phyloP scores from a whole-genome alignment of 1,284 basidiomycete species.

The Ustilago hordei region DNA sequence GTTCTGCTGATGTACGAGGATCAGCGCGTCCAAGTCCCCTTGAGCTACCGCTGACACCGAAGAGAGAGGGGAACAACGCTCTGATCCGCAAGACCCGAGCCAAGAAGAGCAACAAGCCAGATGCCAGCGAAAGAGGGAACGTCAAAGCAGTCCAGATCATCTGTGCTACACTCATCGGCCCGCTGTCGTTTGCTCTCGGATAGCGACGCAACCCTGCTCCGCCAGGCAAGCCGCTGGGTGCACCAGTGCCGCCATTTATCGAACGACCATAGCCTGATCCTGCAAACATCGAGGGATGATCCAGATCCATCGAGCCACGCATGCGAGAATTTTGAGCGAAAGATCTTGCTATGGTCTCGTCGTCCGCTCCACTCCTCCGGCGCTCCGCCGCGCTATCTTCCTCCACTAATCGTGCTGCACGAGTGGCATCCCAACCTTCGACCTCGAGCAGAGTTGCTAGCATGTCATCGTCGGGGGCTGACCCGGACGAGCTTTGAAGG shows the following conservation, averaged over 20 bases:
- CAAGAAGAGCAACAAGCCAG: slow-evolving; percentile 44
- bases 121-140: slow-evolving; percentile 51
- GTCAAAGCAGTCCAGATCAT: slow-evolving; percentile 52
- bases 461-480: slow-evolving; percentile 33
- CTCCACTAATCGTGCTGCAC: slow-evolving; percentile 42
- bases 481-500: slow-evolving; percentile 21
- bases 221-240: slow-evolving; percentile 23
- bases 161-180: slow-evolving; percentile 28
- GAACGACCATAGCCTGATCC: slow-evolving; percentile 1
- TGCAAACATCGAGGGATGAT: slow-evolving; percentile 6
- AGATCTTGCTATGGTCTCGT: slow-evolving; percentile 48
- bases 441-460: slow-evolving; percentile 51
- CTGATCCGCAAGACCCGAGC: slow-evolving; percentile 37
- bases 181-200: slow-evolving; percentile 12
- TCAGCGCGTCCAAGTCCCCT: slow-evolving; percentile 16
- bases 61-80: slow-evolving; percentile 33
- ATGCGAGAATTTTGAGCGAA: slow-evolving; percentile 37
- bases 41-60: slow-evolving; percentile 13
- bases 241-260: slow-evolving; percentile 10
- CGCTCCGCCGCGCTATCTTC: slow-evolving; percentile 47
- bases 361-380: slow-evolving; percentile 48
- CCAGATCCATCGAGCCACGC: slow-evolving; percentile 35
- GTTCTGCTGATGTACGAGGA: slow-evolving; percentile 41
- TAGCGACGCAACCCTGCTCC: slow-evolving; percentile 40
- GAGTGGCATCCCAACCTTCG: slow-evolving; percentile 47